Percentiles rank a stretch among this genome's conserved stretches.
These are phyloP conservation scores for Glycine latifolia DNA, from an alignment of 306 rosid genomes.

Conservation along the genomic window DNA sequence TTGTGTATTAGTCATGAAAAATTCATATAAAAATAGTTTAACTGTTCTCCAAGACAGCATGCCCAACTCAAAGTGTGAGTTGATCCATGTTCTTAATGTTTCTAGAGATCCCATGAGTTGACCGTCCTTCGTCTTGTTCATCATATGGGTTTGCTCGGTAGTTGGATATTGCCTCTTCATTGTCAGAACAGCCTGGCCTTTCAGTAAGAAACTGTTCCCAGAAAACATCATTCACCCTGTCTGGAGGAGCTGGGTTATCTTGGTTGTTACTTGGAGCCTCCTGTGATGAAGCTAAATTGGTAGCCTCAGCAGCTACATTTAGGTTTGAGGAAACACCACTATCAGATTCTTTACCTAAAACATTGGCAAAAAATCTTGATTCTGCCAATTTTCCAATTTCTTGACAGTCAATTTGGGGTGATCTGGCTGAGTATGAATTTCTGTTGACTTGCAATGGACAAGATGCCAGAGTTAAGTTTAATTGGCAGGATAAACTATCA, in stretches of 20 bases:
- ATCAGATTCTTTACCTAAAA: constrained; percentile 67
- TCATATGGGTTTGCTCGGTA: constrained; percentile 61
- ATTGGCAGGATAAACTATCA: constrained; percentile 87
- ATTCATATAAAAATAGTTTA: constrained; percentile 21
- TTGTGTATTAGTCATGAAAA: constrained; percentile 3
- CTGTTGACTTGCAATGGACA: constrained; percentile 65
- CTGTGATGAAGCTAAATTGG: constrained; percentile 49
- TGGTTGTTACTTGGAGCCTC: constrained; percentile 63
- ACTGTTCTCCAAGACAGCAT: constrained; percentile 36
- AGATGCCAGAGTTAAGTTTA: constrained; percentile 87
- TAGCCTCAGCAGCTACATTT: constrained; percentile 50
- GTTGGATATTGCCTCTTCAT: constrained; percentile 94
- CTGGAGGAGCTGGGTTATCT: constrained; percentile 63
- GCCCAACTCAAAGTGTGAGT: constrained; percentile 71
- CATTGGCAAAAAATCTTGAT: constrained; percentile 51
- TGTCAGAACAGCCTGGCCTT: constrained; percentile 92
- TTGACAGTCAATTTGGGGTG: constrained; percentile 65
- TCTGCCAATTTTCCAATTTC: constrained; percentile 63
- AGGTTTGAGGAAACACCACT: constrained; percentile 54
- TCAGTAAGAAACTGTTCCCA: constrained; percentile 99
- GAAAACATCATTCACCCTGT: constrained; percentile 84
- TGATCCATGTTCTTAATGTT: constrained; percentile 60
- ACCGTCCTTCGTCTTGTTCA: constrained; percentile 73
- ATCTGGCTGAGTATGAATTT: constrained; percentile 61
- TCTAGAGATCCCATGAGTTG: constrained; percentile 65